These are phyloP conservation scores for Alternaria atra DNA, from an alignment of 2,329 filamentous ascomycete genomes.

Conservation along the genomic window DNA sequence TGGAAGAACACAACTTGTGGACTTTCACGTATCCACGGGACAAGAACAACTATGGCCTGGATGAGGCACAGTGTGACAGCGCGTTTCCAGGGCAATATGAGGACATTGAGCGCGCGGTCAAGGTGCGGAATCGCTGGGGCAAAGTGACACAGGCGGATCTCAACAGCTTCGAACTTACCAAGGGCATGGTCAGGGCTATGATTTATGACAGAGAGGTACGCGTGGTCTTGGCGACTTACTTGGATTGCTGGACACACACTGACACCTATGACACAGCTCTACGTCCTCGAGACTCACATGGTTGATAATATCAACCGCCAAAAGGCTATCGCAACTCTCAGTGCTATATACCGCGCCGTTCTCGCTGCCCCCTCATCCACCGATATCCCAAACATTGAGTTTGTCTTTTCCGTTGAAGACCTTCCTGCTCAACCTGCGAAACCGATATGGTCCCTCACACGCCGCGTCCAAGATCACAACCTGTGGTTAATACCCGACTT, in stretches of 20 bases:
- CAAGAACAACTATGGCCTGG: slow-evolving; percentile 40
- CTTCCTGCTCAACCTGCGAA: slow-evolving; percentile 42
- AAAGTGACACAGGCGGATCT: slow-evolving; percentile 40
- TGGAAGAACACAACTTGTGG: slow-evolving; percentile 35
- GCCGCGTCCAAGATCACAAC: slow-evolving; percentile 41
- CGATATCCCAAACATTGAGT: slow-evolving; percentile 46
- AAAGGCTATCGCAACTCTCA: slow-evolving; percentile 42
- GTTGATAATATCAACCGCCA: slow-evolving; percentile 49
- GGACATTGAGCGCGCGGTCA: slow-evolving; percentile 41
- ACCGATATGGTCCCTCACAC: slow-evolving; percentile 45
- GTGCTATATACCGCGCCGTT: slow-evolving; percentile 43
- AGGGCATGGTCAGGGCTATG: slow-evolving; percentile 48
- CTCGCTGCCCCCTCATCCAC: slow-evolving; percentile 31
- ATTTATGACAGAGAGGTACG: slow-evolving; percentile 43
- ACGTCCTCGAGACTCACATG: slow-evolving; percentile 43
- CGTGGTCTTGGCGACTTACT: background rate
- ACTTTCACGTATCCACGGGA: slow-evolving; percentile 42
- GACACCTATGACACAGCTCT: slow-evolving; percentile 31
- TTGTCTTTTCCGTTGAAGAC: slow-evolving; percentile 46
- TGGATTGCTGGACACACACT: slow-evolving; percentile 2
- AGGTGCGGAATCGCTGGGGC: slow-evolving; percentile 31
- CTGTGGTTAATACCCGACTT: slow-evolving; percentile 50
- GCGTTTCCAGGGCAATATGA: slow-evolving; percentile 46
- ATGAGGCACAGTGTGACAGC: slow-evolving; percentile 42
- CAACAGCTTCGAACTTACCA: slow-evolving; percentile 39